phyloP scores from a whole-genome alignment of 768 basidiomycete species.

The Boletus tylopilopsis region DNA sequence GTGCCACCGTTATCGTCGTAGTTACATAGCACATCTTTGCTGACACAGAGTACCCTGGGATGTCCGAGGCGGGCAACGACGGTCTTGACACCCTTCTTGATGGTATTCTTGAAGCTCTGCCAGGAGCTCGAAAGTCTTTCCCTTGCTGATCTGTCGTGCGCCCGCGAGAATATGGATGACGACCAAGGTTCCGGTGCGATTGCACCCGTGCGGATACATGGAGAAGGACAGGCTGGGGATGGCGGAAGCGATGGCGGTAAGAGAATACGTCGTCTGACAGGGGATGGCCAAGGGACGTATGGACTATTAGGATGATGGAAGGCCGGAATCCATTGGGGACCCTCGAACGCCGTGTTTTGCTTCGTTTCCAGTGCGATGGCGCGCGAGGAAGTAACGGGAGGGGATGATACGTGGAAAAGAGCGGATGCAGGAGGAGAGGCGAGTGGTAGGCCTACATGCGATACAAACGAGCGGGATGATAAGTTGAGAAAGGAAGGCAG shows the following conservation, averaged over 20 bases:
- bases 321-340: slow-evolving; percentile 34
- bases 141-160: slow-evolving; percentile 18
- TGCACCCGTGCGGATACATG: slow-evolving; percentile 36
- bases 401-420: slow-evolving; percentile 14
- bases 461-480: slow-evolving; percentile 20
- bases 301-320: slow-evolving; percentile 51
- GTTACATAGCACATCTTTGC: slow-evolving; percentile 6
- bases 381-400: slow-evolving; percentile 15
- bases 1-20: slow-evolving; percentile 6
- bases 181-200: slow-evolving; percentile 41
- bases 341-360: slow-evolving; percentile 23
- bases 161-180: slow-evolving; percentile 19
- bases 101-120: slow-evolving; percentile 32
- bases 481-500: slow-evolving; percentile 37
- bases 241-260: slow-evolving; percentile 32
- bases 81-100: slow-evolving; percentile 21
- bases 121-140: slow-evolving; percentile 25
- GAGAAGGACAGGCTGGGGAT: slow-evolving; percentile 34
- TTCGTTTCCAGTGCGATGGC: slow-evolving; percentile 12
- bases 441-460: slow-evolving; percentile 9
- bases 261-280: slow-evolving; percentile 41
- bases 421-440: slow-evolving; percentile 16
- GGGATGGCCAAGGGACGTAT: slow-evolving; percentile 49
- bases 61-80: slow-evolving; percentile 18
- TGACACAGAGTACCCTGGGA: slow-evolving; percentile 12